phyloP scores from a whole-genome alignment of 495 filamentous ascomycete genomes.

The Penicillium ucsense region DNA sequence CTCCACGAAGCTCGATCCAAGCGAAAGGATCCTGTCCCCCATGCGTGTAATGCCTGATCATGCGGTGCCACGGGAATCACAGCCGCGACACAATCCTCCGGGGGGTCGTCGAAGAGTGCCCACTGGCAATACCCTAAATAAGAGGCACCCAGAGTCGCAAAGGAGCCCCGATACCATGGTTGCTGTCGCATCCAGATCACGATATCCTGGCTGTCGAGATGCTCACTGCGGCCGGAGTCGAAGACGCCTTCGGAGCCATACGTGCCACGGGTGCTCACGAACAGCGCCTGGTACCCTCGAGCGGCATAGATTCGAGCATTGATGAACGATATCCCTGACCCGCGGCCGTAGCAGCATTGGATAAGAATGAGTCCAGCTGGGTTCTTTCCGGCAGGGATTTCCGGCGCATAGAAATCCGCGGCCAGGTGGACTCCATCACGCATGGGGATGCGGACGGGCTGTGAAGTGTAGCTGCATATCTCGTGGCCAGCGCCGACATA shows the following conservation, averaged over 20 bases:
- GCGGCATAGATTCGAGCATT: slow-evolving; percentile 17
- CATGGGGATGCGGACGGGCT: slow-evolving; percentile 16
- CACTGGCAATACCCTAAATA: slow-evolving; percentile 25
- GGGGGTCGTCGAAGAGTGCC: slow-evolving; percentile 19
- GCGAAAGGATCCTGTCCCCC: slow-evolving; percentile 18
- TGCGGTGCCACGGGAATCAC: slow-evolving; percentile 15
- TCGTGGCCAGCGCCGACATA: slow-evolving; percentile 5
- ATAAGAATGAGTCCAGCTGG: slow-evolving; percentile 14
- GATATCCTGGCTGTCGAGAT: slow-evolving; percentile 19
- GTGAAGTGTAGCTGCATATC: slow-evolving; percentile 17
- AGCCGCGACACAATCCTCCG: slow-evolving; percentile 18
- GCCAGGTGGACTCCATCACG: slow-evolving; percentile 17
- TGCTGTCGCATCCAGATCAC: slow-evolving; percentile 26
- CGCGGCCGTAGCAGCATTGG: slow-evolving; percentile 18
- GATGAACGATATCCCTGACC: slow-evolving; percentile 8
- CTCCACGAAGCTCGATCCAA: slow-evolving; percentile 17
- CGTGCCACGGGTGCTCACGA: slow-evolving; percentile 22
- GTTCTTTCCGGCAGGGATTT: slow-evolving; percentile 1
- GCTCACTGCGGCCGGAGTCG: slow-evolving; percentile 10
- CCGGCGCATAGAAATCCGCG: slow-evolving; percentile 21
- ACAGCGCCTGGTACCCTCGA: slow-evolving; percentile 22
- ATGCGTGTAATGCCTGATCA: slow-evolving; percentile 13
- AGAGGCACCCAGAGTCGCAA: slow-evolving; percentile 20
- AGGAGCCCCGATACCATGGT: slow-evolving; percentile 24
- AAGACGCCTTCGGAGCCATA: slow-evolving; percentile 16